Base-by-base conservation (phyloP, 345 rosid genomes). In the Angophora floribunda region DNA sequence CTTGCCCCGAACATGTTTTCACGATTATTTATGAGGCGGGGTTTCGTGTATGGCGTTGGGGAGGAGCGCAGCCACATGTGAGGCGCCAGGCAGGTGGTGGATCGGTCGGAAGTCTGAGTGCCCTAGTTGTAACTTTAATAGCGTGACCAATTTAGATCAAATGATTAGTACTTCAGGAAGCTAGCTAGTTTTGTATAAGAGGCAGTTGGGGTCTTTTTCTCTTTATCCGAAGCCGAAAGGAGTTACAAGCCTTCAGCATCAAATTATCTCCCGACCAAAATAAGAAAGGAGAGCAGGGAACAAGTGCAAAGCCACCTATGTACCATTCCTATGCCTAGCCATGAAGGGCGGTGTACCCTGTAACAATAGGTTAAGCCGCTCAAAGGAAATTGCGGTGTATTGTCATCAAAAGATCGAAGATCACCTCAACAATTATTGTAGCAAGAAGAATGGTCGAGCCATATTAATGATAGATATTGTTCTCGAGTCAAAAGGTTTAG, bases 81-180 rank as follows among this genome's bases (percentile, higher is more conserved):
- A 22, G 0, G 1, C 4, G 24, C 57, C 3, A 9, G 1, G 28
- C 3, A 9, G 1, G 28, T 22, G 1, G 7, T 59, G 65, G 7
- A 59, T 24, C 2, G 2, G 6, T 3, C 0, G 6, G 28, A 57
- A 59, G 65, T 59, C 65, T 59, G 30, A 59, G 65, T 3, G 2
- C 65, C 65, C 0, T 4, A 24, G 14, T 26, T 59, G 65, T 53
- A 55, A 55, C 2, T 3, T 53, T 21, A 55, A 8, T 22, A 21
- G 9, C 9, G 6, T 53, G 4, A 55, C 5, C 61, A 22, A 12
- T 55, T 55, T 9, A 55, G 9, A 4, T 3, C 2, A 55, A 55
- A 4, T 4, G 1, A 55, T 21, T 3, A 55, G 26, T 55, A 21
- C 26, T 16, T 2, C 6, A 6, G 55, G 22, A 16, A 53, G 4